These are phyloP conservation scores for Suillus lakei DNA, from an alignment of 768 basidiomycete species.

Conservation along the genomic window DNA sequence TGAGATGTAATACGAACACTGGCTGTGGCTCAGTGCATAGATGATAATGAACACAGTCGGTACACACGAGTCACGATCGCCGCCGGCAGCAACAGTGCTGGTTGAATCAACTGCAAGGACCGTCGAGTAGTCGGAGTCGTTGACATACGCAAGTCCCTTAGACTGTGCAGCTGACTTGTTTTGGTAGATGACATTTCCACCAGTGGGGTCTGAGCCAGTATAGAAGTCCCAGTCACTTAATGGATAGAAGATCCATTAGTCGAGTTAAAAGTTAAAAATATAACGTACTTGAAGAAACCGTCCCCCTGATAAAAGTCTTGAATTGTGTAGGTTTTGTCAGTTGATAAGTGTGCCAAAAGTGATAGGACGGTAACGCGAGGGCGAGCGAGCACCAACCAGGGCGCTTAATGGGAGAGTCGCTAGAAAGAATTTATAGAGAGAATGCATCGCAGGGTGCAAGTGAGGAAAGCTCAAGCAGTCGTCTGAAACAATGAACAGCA, in stretches of 20 bases:
- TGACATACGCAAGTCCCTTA: constrained; percentile 64
- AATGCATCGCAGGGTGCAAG: constrained; percentile 30
- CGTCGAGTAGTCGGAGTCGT: constrained; percentile 55
- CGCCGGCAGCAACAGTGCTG: constrained; percentile 50
- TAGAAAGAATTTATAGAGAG: constrained; percentile 36
- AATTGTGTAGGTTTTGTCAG: constrained; percentile 38
- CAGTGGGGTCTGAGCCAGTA: constrained; percentile 65
- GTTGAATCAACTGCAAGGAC: constrained; percentile 68
- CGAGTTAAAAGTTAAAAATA: not conserved
- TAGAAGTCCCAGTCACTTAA: constrained; percentile 75
- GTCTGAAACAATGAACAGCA: too few species aligned
- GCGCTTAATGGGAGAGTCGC: constrained; percentile 36
- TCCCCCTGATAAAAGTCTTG: constrained; percentile 51
- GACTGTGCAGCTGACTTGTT: constrained; percentile 48
- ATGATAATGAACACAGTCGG: not conserved
- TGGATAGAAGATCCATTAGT: constrained; percentile 4
- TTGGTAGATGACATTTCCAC: constrained; percentile 71
- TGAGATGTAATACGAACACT: constrained; percentile 73
- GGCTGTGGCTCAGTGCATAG: constrained; percentile 1
- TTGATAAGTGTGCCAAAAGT: constrained; percentile 19
- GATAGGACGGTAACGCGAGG: constrained; percentile 33
- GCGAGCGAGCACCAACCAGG: constrained; percentile 37
- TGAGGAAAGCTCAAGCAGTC: not conserved
- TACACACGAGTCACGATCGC: constrained; percentile 57
- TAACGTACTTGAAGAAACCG: constrained; percentile 61